Percentiles rank a stretch among this genome's conserved stretches.
Conservation (phyloP, 768 basidiomycete species). For the Chalciporus pseudorubinellus region DNA sequence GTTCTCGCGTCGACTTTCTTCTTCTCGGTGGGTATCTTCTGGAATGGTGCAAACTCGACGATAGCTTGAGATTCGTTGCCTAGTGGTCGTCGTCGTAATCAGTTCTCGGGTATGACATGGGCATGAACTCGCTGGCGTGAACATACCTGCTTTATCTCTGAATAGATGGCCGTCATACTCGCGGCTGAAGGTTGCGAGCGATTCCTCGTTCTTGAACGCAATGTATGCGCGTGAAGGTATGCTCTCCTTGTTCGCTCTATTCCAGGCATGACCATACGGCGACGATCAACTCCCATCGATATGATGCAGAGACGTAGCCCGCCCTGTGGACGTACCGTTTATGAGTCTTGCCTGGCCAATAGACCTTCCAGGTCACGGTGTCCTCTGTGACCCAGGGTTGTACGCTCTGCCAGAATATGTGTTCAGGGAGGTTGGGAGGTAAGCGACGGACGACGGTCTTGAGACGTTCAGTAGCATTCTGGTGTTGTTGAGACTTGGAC, state of each 20-base stretch:
- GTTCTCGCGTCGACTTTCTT: conserved; percentile 79
- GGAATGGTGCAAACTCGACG: conserved; percentile 93
- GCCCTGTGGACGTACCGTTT: conserved; percentile 51
- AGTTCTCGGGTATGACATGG: not conserved
- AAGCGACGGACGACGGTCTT: conserved; percentile 87
- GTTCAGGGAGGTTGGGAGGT: conserved; percentile 89
- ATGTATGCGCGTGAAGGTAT: conserved; percentile 89
- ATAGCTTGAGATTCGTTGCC: conserved; percentile 86
- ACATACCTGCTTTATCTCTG: conserved; percentile 81
- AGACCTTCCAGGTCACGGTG: conserved; percentile 63
- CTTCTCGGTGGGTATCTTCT: conserved; percentile 73
- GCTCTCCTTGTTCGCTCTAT: conserved; percentile 79
- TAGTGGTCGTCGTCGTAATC: conserved; percentile 27
- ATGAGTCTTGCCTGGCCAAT: conserved; percentile 63
- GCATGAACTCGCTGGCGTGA: too few species aligned
- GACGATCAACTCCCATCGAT: not conserved
- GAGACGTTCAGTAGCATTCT: conserved; percentile 52
- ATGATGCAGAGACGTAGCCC: too few species aligned
- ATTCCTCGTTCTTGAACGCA: conserved; percentile 76
- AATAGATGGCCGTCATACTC: conserved; percentile 93
- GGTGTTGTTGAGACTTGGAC: conserved; percentile 27
- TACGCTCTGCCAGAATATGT: conserved; percentile 92
- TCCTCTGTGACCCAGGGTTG: conserved; percentile 80
- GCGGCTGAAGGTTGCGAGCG: conserved; percentile 68
- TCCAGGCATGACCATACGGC: not conserved